Evolutionary conservation across 371 early-diverging fungal species (phyloP), one percentile per base, ranked within the genome.

Genomic region (Rhizopus arrhizus): DNA sequence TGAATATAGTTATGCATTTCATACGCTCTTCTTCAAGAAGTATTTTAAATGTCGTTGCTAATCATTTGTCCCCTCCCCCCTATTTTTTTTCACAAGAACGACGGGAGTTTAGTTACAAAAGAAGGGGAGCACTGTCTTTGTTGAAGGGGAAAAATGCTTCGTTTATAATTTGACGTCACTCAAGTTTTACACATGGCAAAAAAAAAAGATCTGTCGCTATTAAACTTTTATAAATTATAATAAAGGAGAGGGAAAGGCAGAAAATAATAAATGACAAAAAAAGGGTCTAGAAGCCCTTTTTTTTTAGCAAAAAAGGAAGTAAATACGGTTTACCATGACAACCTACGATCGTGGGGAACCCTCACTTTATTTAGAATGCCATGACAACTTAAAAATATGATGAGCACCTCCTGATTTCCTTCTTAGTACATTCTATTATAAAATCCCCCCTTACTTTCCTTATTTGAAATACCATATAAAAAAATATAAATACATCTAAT

Each of bases 321-420:
- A 31, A 33, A 47, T 61, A 61, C 53, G 53, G 40, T 38, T 38
- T 13, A 38, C 8, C 8, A 38, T 8, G 40, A 5, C 13, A 22
- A 22, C 22, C 22, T 22, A 22, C 22, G 22, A 38, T 13, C 13
- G 40, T 38, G 11, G 8, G 13, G 40, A 38, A 38, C 40, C 40
- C 40, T 38, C 61, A 61, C 49, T 48, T 54, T 33, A 53, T 22
- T 38, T 53, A 60, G 52, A 43, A 60, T 53, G 33, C 38, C 53
- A 56, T 61, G 61, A 61, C 61, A 61, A 54, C 53, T n/a, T 34
- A 11, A 3, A 54, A 36, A 54, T 40, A 15, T 45, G 16, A 29
- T 32, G 43, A 56, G 12, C 43, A 15, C 31, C 22, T 33, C 56
- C 31, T 29, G 22, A 5, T 40, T 29, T 48, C 53, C 53, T 52